Percentiles rank a stretch among this genome's conserved stretches.
These are phyloP conservation scores for Pythium plurisporium DNA, from an alignment of 352 stramenopile genomes.

Conservation along the genomic window DNA sequence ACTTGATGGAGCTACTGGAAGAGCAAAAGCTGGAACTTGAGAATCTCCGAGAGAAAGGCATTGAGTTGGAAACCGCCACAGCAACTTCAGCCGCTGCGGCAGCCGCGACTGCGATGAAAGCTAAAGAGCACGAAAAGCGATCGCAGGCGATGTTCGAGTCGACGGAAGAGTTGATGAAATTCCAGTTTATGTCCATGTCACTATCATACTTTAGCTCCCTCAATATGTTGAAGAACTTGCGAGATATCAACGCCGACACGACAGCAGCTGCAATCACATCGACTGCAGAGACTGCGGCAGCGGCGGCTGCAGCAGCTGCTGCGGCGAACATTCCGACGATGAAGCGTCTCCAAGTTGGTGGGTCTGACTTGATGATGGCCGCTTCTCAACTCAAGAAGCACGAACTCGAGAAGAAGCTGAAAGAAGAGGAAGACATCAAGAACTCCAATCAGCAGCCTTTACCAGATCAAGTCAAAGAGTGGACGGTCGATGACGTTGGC, in stretches of 20 bases:
- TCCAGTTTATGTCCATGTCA: conserved; percentile 96
- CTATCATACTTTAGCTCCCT: conserved; percentile 93
- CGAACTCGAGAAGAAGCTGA: conserved; percentile 51
- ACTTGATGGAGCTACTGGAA: conserved; percentile 92
- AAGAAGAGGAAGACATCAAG: conserved; percentile 60
- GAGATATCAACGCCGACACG: conserved; percentile 93
- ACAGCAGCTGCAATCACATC: conserved; percentile 82
- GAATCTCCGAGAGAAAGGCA: conserved; percentile 75
- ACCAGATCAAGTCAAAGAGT: conserved; percentile 49
- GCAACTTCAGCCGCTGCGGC: background rate
- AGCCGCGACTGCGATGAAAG: background rate
- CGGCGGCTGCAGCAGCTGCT: conserved; percentile 76
- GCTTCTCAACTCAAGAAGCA: conserved; percentile 70
- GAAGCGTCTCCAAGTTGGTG: conserved; percentile 59
- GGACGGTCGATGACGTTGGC: conserved; percentile 89
- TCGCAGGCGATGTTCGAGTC: conserved; percentile 33
- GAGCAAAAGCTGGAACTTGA: conserved; percentile 93
- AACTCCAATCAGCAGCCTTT: conserved; percentile 51
- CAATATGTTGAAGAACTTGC: conserved; percentile 93
- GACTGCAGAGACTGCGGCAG: conserved; percentile 86
- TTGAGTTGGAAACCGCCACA: background rate
- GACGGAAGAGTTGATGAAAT: conserved; percentile 95
- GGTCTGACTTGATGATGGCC: conserved; percentile 52
- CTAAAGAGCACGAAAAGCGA: background rate
- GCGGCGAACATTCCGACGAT: conserved; percentile 87